A percentile compares a stretch with the other conserved stretches of the same genome.
Evolutionary conservation across 352 stramenopile genomes (phyloP).

Genomic region (Globisporangium cylindrosporum): DNA sequence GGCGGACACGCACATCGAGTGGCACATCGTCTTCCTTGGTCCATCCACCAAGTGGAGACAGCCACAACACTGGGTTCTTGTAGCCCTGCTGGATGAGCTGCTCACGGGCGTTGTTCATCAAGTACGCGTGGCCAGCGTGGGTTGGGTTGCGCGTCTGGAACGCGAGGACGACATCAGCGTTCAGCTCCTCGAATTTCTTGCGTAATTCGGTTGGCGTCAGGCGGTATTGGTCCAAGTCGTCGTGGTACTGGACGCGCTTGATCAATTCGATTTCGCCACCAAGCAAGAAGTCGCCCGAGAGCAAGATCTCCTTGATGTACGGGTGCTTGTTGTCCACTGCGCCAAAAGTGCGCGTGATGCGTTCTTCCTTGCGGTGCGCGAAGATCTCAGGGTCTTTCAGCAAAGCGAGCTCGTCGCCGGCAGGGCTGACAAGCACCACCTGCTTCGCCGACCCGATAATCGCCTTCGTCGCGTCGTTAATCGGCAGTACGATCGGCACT

Average conservation of each 20-base stretch:
- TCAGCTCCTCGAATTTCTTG: constrained; percentile 92
- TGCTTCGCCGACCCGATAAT: constrained; percentile 76
- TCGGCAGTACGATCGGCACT: constrained; percentile 96
- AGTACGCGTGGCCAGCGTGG: constrained; percentile 96
- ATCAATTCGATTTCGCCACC: constrained; percentile 96
- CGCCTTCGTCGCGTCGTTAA: constrained; percentile 91
- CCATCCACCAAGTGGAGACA: constrained; percentile 96
- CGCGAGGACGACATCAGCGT: constrained; percentile 96
- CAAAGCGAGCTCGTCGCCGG: constrained; percentile 92
- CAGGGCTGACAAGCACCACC: constrained; percentile 93
- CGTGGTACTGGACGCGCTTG: constrained; percentile 95
- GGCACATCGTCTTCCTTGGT: constrained; percentile 98
- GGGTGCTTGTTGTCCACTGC: constrained; percentile 95
- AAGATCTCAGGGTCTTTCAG: constrained; percentile 95
- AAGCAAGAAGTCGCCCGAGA: constrained; percentile 93
- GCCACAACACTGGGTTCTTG: constrained; percentile 97
- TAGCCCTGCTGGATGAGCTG: constrained; percentile 92
- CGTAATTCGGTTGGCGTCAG: constrained; percentile 93
- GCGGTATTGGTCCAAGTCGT: constrained; percentile 96
- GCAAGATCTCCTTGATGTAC: constrained; percentile 96
- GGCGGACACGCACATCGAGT: constrained; percentile 96
- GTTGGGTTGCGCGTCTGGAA: constrained; percentile 99
- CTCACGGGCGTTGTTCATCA: constrained; percentile 96
- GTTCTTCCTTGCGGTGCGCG: constrained; percentile 97
- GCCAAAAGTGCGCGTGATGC: constrained; percentile 96